Evolutionary conservation across 164 flowering plant genomes (phyloP).

Genomic region (Euptelea pleiosperma): DNA sequence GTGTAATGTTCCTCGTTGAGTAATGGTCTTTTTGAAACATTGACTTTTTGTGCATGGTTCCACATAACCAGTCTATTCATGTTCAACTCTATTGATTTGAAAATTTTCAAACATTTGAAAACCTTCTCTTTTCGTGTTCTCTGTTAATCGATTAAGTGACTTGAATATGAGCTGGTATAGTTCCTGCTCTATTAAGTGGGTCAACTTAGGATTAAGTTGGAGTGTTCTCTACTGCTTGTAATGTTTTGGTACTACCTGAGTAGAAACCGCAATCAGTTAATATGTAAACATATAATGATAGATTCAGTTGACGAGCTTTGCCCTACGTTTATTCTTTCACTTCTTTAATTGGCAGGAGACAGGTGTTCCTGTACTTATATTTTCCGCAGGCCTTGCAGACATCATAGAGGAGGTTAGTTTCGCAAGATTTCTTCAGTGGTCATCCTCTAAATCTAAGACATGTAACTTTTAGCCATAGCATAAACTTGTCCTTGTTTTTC

Average conservation of each 20-base stretch:
- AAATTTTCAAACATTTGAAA: not conserved
- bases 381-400: constrained; percentile 98
- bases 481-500: not conserved
- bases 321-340: constrained; percentile 5
- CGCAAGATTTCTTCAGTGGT: not conserved
- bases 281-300: not conserved
- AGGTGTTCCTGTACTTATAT: constrained; percentile 81
- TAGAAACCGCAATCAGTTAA: not conserved
- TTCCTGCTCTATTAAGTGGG: not conserved
- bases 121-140: no score
- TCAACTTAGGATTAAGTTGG: not conserved
- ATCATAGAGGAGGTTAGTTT: constrained; percentile 88
- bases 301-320: not conserved
- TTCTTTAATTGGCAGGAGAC: constrained; percentile 52
- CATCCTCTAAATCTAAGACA: not conserved
- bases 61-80: not conserved
- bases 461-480: not conserved
- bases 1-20: no score
- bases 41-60: no score
- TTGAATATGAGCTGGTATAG: not conserved
- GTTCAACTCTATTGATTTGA: not conserved
- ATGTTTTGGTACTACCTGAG: no score
- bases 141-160: no score
- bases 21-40: no score
- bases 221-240: not conserved